Base-by-base conservation (phyloP, 2,329 filamentous ascomycete species). In the Trematosphaeria pertusa region DNA sequence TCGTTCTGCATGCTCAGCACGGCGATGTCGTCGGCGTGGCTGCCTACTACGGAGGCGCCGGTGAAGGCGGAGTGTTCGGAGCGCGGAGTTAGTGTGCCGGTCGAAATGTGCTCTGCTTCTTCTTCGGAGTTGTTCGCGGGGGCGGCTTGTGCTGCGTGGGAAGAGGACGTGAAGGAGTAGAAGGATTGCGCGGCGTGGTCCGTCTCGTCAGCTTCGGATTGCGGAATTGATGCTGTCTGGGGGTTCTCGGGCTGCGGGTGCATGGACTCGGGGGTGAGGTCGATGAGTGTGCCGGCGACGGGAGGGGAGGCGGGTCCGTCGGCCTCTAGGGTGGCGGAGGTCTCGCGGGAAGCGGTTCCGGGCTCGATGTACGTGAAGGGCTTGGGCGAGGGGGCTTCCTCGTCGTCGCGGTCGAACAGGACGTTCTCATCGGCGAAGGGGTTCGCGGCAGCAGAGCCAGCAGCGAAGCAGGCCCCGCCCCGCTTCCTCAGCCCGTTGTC, bases 371-470 rank as follows among this genome's bases (percentile, higher is more conserved):
- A 63, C 15, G 44, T 51, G 28, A 66, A 65, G 0, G 61, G 52
- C n/a, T 64, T 56, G 0, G 65, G 62, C 9, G 64, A 59, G 3
- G 61, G 61, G 2, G 64, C 58, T 38, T 70, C 64, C 14, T 70
- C 60, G 7, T 66, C 53, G 43, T 64, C 56, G 41, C 61, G 54
- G 39, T 70, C 62, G 24, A 78, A 74, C 9, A 77, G 70, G 1
- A 77, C 64, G 19, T 65, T 48, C 31, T 69, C 65, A 47, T 79
- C 76, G 11, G 69, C 64, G 53, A 80, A 80, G 4, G 77, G 76
- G 40, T 79, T 75, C 1, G 71, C 69, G 4, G 61, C 60, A 31
- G 55, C 54, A 19, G 75, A 64, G 12, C 76, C 77, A 37, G 67
- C 58, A 10, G 67, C 62, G 53, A 77, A 74, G 4, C 71, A 74